Conservation (phyloP, 352 stramenopile species). For the Pythium monospermum region DNA sequence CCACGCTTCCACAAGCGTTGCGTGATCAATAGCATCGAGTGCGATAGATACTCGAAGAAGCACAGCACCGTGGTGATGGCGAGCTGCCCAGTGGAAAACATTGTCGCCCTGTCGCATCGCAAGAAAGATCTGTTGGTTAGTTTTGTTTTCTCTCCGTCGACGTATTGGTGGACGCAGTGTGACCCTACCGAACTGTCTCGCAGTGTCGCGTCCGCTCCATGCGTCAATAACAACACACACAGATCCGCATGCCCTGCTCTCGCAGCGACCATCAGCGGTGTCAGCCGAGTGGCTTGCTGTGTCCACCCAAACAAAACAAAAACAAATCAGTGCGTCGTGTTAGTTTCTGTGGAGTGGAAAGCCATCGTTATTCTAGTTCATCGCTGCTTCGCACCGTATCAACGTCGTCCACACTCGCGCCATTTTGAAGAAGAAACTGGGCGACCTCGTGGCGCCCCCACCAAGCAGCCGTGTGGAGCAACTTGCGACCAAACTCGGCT, state of each 20-base stretch:
- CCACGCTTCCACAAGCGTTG: constrained; percentile 32
- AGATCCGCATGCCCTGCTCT: constrained; percentile 42
- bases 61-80: constrained; percentile 43
- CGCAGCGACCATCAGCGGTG: constrained; percentile 55
- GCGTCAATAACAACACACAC: constrained; percentile 39
- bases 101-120: constrained; percentile 44
- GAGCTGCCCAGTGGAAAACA: constrained; percentile 61
- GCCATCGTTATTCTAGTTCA: too few species aligned
- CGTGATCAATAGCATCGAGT: constrained; percentile 25
- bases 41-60: constrained; percentile 42
- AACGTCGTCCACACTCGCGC: constrained; percentile 42
- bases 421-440: constrained; percentile 38
- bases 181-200: constrained; percentile 37
- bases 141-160: too few species aligned
- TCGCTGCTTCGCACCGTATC: constrained; percentile 39
- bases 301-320: constrained; percentile 21
- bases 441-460: constrained; percentile 20
- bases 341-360: too few species aligned
- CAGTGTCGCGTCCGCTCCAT: constrained; percentile 37
- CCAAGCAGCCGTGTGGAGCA: constrained; percentile 67
- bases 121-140: not conserved
- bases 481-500: constrained; percentile 46
- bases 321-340: not conserved
- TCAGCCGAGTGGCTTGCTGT: constrained; percentile 49
- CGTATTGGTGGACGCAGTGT: too few species aligned